Conservation (phyloP, 495 filamentous ascomycete genomes). For the Hyaloscypha bicolor region DNA sequence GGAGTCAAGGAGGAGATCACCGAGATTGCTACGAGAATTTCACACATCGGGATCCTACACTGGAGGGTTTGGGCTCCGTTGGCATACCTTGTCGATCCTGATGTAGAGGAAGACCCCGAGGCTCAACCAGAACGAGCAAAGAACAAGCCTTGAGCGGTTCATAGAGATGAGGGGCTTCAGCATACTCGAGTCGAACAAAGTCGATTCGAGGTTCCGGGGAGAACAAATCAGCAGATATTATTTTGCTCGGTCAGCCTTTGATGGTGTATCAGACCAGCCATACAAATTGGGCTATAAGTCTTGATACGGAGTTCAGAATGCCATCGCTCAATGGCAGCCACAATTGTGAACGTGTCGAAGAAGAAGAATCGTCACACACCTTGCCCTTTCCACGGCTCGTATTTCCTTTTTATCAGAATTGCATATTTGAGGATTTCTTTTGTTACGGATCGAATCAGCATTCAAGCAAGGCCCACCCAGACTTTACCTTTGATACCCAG, state of each 20-base stretch:
- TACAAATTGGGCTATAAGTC: not conserved
- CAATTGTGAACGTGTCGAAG: not conserved
- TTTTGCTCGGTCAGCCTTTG: not conserved
- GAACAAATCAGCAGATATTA: not conserved
- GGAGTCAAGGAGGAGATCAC: conserved; percentile 32
- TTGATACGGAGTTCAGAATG: not conserved
- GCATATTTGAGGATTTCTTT: not conserved
- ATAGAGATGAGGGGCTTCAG: no score
- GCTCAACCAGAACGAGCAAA: conserved; percentile 20
- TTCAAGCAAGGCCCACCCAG: not conserved
- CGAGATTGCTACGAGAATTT: conserved; percentile 71
- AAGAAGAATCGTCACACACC: not conserved
- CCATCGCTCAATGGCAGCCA: not conserved
- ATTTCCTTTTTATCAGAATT: not conserved
- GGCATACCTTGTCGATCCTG: conserved; percentile 51
- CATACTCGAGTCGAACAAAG: not conserved
- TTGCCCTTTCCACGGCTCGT: not conserved
- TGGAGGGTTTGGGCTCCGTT: conserved; percentile 85
- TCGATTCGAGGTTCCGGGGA: not conserved
- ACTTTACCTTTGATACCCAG: not conserved
- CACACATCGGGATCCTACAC: conserved; percentile 80
- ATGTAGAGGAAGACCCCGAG: conserved; percentile 23
- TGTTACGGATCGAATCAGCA: not conserved
- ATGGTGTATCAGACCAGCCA: not conserved
- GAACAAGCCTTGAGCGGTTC: conserved; percentile 19